A percentile compares a stretch with the other conserved stretches of the same genome.
These are phyloP conservation scores for Diplodia intermedia DNA, from an alignment of 2,329 filamentous ascomycete genomes.

Conservation along the genomic window DNA sequence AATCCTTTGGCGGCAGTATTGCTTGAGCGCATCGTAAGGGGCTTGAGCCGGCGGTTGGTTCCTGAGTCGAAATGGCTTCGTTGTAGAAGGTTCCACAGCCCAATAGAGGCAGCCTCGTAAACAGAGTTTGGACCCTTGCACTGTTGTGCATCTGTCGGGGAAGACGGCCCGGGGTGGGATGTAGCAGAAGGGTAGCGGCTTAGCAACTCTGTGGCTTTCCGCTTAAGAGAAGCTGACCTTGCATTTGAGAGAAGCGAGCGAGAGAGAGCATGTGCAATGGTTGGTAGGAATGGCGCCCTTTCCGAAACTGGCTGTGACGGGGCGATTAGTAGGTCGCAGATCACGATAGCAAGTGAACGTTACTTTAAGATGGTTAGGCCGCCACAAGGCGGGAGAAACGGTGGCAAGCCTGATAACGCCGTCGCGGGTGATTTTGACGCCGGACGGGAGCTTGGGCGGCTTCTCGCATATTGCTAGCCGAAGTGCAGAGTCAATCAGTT, in stretches of 20 bases:
- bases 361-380: constrained; percentile 47
- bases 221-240: constrained; percentile 33
- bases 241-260: constrained; percentile 34
- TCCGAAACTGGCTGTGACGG: constrained; percentile 28
- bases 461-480: constrained; percentile 46
- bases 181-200: background rate
- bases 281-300: constrained; percentile 34
- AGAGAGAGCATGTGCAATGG: constrained; percentile 35
- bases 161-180: constrained; percentile 16
- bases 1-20: background rate
- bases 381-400: constrained; percentile 51
- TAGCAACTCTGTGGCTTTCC: constrained; percentile 30
- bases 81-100: constrained; percentile 32
- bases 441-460: constrained; percentile 36
- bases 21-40: background rate
- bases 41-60: constrained; percentile 28
- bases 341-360: background rate
- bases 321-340: background rate
- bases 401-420: constrained; percentile 47
- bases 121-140: constrained; percentile 3
- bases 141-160: constrained; percentile 11
- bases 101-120: constrained; percentile 20
- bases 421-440: constrained; percentile 43
- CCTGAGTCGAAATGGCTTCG: constrained; percentile 29
- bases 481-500: constrained; percentile 47